Evolutionary conservation across 176 grass and related monocot species (phyloP), one percentile per base, ranked within the genome.

Genomic region (Avena atlantica): DNA sequence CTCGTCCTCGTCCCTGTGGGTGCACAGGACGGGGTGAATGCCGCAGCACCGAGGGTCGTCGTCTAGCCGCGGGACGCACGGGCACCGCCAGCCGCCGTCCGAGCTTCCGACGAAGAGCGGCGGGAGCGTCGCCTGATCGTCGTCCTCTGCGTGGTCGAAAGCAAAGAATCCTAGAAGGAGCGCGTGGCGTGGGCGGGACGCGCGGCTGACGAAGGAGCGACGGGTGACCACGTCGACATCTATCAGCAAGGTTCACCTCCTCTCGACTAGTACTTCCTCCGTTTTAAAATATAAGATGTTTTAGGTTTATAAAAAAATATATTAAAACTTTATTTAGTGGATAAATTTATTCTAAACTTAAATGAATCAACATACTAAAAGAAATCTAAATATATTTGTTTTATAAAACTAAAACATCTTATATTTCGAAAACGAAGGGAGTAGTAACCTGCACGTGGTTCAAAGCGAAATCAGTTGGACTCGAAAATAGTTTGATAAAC

Each of bases 391-490:
- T 29, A 29, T 29, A 29, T 29, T 29, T 29, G 1, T 2, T 29
- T 29, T 29, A 29, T 29, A 29, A 29, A 29, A 29, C 27, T 29
- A 29, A 29, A 29, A 29, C 27, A 29, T 29, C 27, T 29, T 29
- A 29, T 29, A 29, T 29, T 29, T 29, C 27, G 27, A 29, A 29
- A 29, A 29, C 27, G 27, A 2, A 29, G 27, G 27, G 27, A 58
- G 87, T 93, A 58, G 87, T 42, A 74, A 97, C 89, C 95, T 97
- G 85, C 69, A 91, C 84, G 55, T 90, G 29, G 55, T 91, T 36
- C 27, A 56, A 91, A 82, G 45, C 10, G 1, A 70, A 64, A 23
- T 86, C 47, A 88, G 52, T 75, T 66, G 37, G 4, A 24, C 61
- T 56, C 3, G 2, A 67, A 20, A 19, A 67, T 65, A 49, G 31